A percentile compares a stretch with the other conserved stretches of the same genome.
Evolutionary conservation across 495 filamentous ascomycete species (phyloP).

Genomic region (Aspergillus cristatus): DNA sequence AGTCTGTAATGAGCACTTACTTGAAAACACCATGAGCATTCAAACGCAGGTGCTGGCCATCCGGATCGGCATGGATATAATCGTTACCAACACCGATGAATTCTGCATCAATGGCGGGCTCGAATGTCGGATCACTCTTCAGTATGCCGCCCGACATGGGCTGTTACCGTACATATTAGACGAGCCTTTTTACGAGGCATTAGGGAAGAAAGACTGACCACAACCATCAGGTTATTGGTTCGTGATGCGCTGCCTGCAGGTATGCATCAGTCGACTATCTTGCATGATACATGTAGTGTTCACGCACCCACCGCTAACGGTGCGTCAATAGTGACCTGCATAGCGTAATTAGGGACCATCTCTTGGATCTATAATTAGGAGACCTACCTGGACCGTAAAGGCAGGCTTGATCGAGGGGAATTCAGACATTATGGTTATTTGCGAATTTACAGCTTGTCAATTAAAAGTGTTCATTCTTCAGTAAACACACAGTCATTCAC

Average conservation of each 20-base stretch:
- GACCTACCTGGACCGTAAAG: conserved; percentile 31
- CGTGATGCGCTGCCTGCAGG: conserved; percentile 13
- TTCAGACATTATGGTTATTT: conserved; percentile 26
- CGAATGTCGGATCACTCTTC: conserved; percentile 31
- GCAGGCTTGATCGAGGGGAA: conserved; percentile 36
- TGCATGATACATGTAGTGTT: neutral
- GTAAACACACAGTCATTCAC: too few species aligned
- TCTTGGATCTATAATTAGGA: neutral
- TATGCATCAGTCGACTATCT: neutral
- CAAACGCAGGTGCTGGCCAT: conserved; percentile 39
- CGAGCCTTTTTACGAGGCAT: too few species aligned
- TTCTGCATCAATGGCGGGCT: conserved; percentile 34
- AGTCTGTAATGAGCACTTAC: conserved; percentile 16
- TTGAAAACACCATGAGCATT: conserved; percentile 41
- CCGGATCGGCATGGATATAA: conserved; percentile 42
- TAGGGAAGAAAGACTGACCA: conserved; percentile 17
- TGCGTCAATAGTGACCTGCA: conserved; percentile 14
- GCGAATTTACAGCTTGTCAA: too few species aligned
- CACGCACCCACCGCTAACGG: conserved; percentile 13
- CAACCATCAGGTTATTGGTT: conserved; percentile 13
- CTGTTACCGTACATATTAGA: conserved; percentile 18
- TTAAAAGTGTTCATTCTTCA: too few species aligned
- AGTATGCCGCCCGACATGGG: conserved; percentile 36
- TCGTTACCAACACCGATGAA: conserved; percentile 41
- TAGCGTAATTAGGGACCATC: too few species aligned